These are phyloP conservation scores for Eucalyptus pumila DNA, from an alignment of 345 rosid genomes.

Conservation along the genomic window DNA sequence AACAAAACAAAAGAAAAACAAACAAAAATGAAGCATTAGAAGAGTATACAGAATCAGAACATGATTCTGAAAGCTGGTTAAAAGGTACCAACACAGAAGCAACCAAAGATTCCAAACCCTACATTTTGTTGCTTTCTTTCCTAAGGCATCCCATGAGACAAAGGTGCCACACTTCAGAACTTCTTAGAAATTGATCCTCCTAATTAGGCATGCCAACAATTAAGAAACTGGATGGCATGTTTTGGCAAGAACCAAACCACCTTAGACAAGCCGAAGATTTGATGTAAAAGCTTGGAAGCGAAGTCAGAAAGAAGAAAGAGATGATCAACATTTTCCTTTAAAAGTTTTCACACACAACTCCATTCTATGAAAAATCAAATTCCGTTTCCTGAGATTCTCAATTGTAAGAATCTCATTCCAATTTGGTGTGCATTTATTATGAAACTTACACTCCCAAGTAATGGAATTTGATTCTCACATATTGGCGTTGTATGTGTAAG, in stretches of 20 bases:
- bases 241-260: neutral
- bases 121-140: neutral
- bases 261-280: too few relatives aligned
- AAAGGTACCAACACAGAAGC: neutral
- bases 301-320: neutral
- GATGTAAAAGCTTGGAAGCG: too few relatives aligned
- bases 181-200: neutral
- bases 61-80: neutral
- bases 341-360: neutral
- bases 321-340: neutral
- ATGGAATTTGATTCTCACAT: too few relatives aligned
- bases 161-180: neutral
- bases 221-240: neutral
- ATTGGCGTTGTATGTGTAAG: too few relatives aligned
- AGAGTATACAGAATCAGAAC: neutral
- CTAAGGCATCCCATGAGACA: neutral
- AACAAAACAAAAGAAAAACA: neutral
- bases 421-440: too few relatives aligned
- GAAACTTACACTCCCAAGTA: too few relatives aligned
- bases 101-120: neutral
- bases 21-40: neutral
- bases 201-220: neutral
- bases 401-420: too few relatives aligned
- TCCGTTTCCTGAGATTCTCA: neutral
- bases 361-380: neutral